Conservation (phyloP, 768 basidiomycete genomes). For the Phaffia tasmanica region DNA sequence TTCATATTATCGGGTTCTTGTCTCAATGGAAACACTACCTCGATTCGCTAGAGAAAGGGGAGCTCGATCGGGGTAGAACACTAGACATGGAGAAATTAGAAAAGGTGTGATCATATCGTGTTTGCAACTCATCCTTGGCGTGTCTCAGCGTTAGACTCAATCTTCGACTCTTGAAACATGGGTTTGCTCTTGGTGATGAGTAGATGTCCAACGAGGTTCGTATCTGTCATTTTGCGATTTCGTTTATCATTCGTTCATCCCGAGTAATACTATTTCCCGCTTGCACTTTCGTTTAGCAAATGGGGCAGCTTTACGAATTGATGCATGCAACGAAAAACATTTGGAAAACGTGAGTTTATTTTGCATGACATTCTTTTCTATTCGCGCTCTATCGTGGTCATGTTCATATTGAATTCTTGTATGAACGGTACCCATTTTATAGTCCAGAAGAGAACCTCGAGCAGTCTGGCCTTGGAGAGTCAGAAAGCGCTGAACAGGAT, state of each 20-base stretch:
- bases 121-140: neutral
- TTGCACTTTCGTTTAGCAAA: conserved; percentile 45
- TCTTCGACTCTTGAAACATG: neutral
- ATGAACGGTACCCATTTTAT: no score
- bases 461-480: no score
- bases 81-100: conserved; percentile 37
- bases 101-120: conserved; percentile 35
- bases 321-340: conserved; percentile 83
- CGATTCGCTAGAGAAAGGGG: conserved; percentile 44
- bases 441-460: no score
- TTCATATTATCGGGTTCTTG: conserved; percentile 86
- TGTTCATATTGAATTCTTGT: no score
- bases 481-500: no score
- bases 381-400: no score
- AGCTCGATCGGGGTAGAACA: conserved; percentile 32
- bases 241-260: conserved; percentile 59
- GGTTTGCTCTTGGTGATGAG: neutral
- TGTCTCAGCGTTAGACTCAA: neutral
- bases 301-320: conserved; percentile 86
- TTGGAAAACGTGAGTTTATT: conserved; percentile 54
- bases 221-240: neutral
- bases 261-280: neutral
- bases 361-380: no score
- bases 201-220: conserved; percentile 18
- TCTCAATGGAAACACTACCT: conserved; percentile 92